These are phyloP conservation scores for Monosporascus sp. DNA, from an alignment of 2,329 filamentous ascomycete genomes.

Conservation along the genomic window DNA sequence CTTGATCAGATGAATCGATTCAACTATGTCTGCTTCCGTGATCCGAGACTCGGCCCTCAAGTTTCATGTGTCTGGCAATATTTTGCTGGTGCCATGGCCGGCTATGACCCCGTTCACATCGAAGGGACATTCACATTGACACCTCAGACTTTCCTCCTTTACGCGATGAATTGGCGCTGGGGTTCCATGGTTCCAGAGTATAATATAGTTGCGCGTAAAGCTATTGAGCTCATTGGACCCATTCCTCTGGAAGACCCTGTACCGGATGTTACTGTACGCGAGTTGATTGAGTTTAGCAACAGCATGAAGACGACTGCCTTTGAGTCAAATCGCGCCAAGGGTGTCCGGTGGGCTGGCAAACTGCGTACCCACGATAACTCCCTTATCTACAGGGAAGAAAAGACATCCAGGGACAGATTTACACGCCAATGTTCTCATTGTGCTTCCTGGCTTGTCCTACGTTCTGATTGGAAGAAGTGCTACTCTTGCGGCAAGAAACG, in stretches of 20 bases:
- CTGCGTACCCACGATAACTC: too few species aligned
- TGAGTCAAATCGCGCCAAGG: too few species aligned
- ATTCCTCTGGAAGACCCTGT: not conserved
- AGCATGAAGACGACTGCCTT: conserved; percentile 1
- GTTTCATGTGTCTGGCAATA: not conserved
- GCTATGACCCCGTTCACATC: not conserved
- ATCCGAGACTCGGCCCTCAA: not conserved
- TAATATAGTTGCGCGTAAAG: not conserved
- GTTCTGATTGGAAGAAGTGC: too few species aligned
- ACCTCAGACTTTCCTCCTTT: too few species aligned
- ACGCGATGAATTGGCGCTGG: not conserved
- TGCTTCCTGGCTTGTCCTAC: too few species aligned
- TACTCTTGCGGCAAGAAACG: not conserved
- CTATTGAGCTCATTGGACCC: not conserved
- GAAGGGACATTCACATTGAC: not conserved
- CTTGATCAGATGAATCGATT: not conserved
- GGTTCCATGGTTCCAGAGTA: not conserved
- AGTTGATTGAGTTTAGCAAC: not conserved
- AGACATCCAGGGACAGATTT: too few species aligned
- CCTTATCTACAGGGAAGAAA: too few species aligned
- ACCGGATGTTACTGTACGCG: not conserved
- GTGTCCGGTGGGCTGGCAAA: too few species aligned
- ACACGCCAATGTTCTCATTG: too few species aligned
- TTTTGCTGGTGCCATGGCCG: not conserved
- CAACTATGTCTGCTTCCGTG: not conserved